A percentile compares a stretch with the other conserved stretches of the same genome.
Evolutionary conservation across 2,329 filamentous ascomycete genomes (phyloP).

Genomic region (Aspergillus sp.): DNA sequence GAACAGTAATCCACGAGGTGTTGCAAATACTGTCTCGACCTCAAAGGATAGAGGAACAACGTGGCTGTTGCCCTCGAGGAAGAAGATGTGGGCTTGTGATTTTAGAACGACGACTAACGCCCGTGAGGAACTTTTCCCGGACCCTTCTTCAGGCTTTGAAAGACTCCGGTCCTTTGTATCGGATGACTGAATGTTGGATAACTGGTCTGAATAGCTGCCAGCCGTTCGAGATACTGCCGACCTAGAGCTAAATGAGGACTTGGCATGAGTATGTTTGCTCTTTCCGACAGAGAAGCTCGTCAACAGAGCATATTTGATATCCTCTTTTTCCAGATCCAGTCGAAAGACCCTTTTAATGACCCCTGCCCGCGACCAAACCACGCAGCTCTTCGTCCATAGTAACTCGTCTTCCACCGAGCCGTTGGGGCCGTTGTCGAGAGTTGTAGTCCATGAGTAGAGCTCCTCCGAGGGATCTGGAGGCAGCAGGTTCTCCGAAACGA

Average conservation of each 20-base stretch:
- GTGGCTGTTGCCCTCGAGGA: conserved; percentile 84
- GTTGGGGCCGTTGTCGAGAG: conserved; percentile 49
- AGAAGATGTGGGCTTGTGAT: conserved; percentile 92
- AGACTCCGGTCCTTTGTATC: conserved; percentile 31
- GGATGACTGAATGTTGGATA: conserved; percentile 20
- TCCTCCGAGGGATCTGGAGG: conserved; percentile 67
- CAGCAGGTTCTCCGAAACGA: conserved; percentile 79
- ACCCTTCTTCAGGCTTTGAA: conserved; percentile 24
- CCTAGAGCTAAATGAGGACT: conserved; percentile 13
- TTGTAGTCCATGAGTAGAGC: conserved; percentile 75
- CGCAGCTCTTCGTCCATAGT: conserved; percentile 72
- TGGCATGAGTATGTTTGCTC: conserved; percentile 25
- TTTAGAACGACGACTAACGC: conserved; percentile 90
- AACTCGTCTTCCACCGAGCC: conserved; percentile 74
- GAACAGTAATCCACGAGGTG: conserved; percentile 80
- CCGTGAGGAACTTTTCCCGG: conserved; percentile 45
- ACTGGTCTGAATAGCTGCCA: conserved; percentile 15
- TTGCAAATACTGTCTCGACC: conserved; percentile 82
- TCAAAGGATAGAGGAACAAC: conserved; percentile 94
- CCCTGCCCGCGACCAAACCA: conserved; percentile 87
- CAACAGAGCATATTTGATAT: conserved; percentile 82
- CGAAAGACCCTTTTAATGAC: conserved; percentile 84
- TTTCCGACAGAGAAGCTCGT: conserved; percentile 72
- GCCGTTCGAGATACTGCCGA: conserved; percentile 5
- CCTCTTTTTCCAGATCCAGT: conserved; percentile 84